phyloP scores from a whole-genome alignment of 352 stramenopile genomes.

The Peronospora belbahrii region DNA sequence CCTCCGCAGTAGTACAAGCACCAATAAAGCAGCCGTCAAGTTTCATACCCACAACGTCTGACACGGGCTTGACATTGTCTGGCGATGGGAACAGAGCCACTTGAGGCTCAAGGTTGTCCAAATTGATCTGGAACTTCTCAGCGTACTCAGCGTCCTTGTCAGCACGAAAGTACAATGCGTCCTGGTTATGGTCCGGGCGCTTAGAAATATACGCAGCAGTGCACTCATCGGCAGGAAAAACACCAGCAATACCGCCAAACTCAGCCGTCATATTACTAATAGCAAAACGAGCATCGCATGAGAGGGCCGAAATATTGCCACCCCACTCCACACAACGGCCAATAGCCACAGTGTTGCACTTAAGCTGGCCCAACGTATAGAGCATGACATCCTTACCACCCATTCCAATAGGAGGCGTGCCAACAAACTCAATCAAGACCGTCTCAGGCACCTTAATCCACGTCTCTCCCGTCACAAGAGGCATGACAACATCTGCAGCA shows the following conservation, averaged over 20 bases:
- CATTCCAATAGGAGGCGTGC: slow-evolving; percentile 55
- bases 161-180: slow-evolving; percentile 76
- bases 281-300: slow-evolving; percentile 64
- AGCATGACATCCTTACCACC: slow-evolving; percentile 78
- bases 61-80: slow-evolving; percentile 33
- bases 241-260: slow-evolving; percentile 74
- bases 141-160: slow-evolving; percentile 63
- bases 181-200: slow-evolving; percentile 57
- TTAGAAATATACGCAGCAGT: slow-evolving; percentile 70
- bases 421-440: slow-evolving; percentile 72
- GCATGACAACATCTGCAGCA: slow-evolving; percentile 76
- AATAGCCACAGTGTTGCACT: slow-evolving; percentile 79
- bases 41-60: slow-evolving; percentile 38
- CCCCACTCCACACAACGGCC: slow-evolving; percentile 76
- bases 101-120: slow-evolving; percentile 46
- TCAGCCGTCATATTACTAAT: slow-evolving; percentile 82
- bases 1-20: slow-evolving; percentile 73
- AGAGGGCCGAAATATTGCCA: slow-evolving; percentile 43
- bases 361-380: slow-evolving; percentile 68
- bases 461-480: slow-evolving; percentile 72
- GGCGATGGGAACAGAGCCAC: slow-evolving; percentile 73
- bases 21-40: slow-evolving; percentile 81
- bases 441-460: slow-evolving; percentile 83
- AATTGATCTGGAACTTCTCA: slow-evolving; percentile 60
- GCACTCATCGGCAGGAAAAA: slow-evolving; percentile 67